Base-by-base conservation (phyloP, 345 rosid genomes). In the Cardamine resedifolia region DNA sequence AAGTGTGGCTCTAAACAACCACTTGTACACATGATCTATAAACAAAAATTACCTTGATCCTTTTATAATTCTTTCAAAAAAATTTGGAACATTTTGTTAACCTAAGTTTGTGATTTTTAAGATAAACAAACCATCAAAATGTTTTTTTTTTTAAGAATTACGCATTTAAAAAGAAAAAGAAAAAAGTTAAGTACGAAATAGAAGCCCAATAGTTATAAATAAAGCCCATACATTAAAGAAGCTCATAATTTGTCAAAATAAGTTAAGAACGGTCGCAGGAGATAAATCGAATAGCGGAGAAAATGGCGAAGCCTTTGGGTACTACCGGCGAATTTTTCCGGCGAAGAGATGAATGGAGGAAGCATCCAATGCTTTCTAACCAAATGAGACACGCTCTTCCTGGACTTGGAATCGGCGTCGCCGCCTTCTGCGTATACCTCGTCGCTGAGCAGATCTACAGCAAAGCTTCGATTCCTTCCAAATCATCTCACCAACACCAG, bases 341-440 rank as follows among this genome's bases (percentile, higher is more conserved):
- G 85, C 85, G 96, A 61, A 89, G 98, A 75, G 98, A 91, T 45
- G 85, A 83, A 64, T 91, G 96, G 98, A 83, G 97, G 83, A 94
- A 81, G 84, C 98, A 94, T 56, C 98, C 98, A 43, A 88, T 85
- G 90, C 83, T 94, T 2, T 36, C 80, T 11, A 94, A 92, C 10
- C 96, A 94, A 70, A 78, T 89, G 74, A 92, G 91, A 30, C 91
- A 91, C 78, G 96, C 97, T 63, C 78, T 84, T 55, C 97, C 98
- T 0, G 97, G 96, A 0, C 88, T 91, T 31, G 97, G 98, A 28
- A 88, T 88, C 83, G 96, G 90, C 12, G 83, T 94, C 64, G 95
- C 84, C 6, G 97, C 97, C 80, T 94, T 94, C 59, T 86, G 96
- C 63, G 77, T 91, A 50, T 94, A 94, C 68, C 87, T 88, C 36